Base-by-base conservation (phyloP, 106 monocot genomes). In the Narthecium ossifragum region DNA sequence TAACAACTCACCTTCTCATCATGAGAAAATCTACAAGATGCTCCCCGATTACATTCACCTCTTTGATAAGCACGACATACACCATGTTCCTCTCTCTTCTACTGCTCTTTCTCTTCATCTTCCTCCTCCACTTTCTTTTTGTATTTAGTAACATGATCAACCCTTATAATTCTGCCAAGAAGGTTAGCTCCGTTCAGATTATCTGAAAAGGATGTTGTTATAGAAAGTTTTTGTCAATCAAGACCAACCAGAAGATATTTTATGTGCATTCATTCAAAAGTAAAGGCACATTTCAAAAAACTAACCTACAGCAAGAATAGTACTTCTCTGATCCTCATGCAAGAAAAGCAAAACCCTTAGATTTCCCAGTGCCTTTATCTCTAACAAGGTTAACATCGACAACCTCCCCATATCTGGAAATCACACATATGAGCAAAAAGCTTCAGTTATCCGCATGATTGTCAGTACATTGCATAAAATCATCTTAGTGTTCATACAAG, bases 241-340 rank as follows among this genome's bases (percentile, higher is more conserved):
- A 6, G 4, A 1, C 13, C 30, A 34, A 21, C 30, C 14, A 28
- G 30, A 29, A 57, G 18, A 23, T 18, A 10, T 8, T 27, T 27
- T 2, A 60, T 10, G 26, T 12, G 2, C 13, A 8, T 9, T 13
- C 25, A 5, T 5, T 21, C 5, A 0, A 24, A 61, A 40, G 18
- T 8, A n/a, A 8, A 29, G 0, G 47, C 29, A 24, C 10, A 33
- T 1, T 2, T 5, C 20, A 65, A 36, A 33, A 11, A 47, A 70
- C 75, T 53, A 22, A 83, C 92, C 94, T 33, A 96, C 89, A 65
- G 90, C 89, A 57, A 94, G 94, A 54, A 83, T 57, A 33, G 89
- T 94, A 73, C 94, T 94, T 63, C 89, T 76, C 70, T 94, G 94
- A 59, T 94, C 94, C 61, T 94, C 94, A 31, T 22, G 90, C 90